These are phyloP conservation scores for Podila horticola DNA, from an alignment of 192 early-diverging fungal genomes.

Conservation along the genomic window DNA sequence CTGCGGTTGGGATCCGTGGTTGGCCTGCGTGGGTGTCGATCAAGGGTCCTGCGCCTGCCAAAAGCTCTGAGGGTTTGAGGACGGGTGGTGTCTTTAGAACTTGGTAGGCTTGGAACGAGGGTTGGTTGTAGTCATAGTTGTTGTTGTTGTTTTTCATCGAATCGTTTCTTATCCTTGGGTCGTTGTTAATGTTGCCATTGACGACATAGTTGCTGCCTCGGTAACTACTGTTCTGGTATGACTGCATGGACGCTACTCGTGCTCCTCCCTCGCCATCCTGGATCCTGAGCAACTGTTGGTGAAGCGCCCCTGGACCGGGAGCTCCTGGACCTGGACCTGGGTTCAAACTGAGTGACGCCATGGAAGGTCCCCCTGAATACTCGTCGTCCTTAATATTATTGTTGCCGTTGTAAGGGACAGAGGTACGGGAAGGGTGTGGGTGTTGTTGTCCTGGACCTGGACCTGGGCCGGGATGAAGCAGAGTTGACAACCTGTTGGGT, in stretches of 20 bases:
- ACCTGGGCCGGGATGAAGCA: not conserved
- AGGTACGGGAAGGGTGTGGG: not conserved
- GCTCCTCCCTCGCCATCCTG: not conserved
- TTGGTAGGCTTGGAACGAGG: not conserved
- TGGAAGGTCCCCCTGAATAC: no score
- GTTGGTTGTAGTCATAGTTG: not conserved
- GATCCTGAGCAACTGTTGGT: not conserved
- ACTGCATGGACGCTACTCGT: not conserved
- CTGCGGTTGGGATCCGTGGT: not conserved
- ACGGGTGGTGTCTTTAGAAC: not conserved
- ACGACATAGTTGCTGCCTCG: constrained; percentile 1
- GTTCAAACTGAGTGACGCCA: no score
- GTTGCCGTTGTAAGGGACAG: not conserved
- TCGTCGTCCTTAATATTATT: not conserved
- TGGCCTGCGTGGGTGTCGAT: constrained; percentile 11
- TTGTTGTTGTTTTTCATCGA: constrained; percentile 1
- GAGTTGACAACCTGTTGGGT: not conserved
- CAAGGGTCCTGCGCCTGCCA: constrained; percentile 38
- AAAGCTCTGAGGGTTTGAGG: constrained; percentile 11
- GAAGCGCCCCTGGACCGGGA: not conserved
- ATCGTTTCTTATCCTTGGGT: no score
- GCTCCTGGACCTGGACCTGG: not conserved
- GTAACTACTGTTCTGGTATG: not conserved
- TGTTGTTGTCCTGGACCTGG: not conserved
- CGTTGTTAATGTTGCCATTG: not conserved